A percentile compares a stretch with the other conserved stretches of the same genome.
These are phyloP conservation scores for Aureobasidium uvarum DNA, from an alignment of 2,329 filamentous ascomycete genomes.

Conservation along the genomic window DNA sequence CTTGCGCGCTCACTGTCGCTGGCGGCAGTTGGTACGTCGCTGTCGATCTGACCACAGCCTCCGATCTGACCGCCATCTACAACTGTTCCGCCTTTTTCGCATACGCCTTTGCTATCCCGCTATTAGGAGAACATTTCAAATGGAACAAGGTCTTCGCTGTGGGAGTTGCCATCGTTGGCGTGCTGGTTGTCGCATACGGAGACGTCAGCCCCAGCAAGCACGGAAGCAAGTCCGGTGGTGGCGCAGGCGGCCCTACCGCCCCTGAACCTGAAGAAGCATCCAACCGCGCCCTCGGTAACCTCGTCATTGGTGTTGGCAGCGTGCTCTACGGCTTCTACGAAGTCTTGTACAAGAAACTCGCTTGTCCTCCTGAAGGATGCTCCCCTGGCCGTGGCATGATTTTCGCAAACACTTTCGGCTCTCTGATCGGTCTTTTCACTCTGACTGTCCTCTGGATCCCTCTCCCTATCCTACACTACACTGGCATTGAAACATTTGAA, in stretches of 20 bases:
- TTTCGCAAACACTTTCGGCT: slow-evolving; percentile 91
- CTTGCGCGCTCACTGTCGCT: slow-evolving; percentile 80
- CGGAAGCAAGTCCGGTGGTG: slow-evolving; percentile 55
- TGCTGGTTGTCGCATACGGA: slow-evolving; percentile 93
- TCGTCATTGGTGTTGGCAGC: slow-evolving; percentile 87
- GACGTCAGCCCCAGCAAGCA: slow-evolving; percentile 58
- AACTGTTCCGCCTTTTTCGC: slow-evolving; percentile 99
- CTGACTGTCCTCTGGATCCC: slow-evolving; percentile 88
- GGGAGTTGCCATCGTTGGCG: slow-evolving; percentile 79
- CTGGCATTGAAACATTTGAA: slow-evolving; percentile 78
- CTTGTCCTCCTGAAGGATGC: slow-evolving; percentile 88
- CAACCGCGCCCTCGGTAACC: slow-evolving; percentile 76
- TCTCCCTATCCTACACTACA: slow-evolving; percentile 74
- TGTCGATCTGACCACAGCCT: slow-evolving; percentile 87
- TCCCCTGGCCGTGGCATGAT: slow-evolving; percentile 86
- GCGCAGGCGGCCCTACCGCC: slow-evolving; percentile 49
- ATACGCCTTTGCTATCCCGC: slow-evolving; percentile 90
- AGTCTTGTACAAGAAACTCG: slow-evolving; percentile 89
- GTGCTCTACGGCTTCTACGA: slow-evolving; percentile 97
- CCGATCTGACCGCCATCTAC: slow-evolving; percentile 95
- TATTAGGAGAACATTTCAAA: slow-evolving; percentile 80
- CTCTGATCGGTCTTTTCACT: slow-evolving; percentile 82
- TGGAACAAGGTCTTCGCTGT: slow-evolving; percentile 85
- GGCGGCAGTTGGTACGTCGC: slow-evolving; percentile 95
- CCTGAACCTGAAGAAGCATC: slow-evolving; percentile 55